Evolutionary conservation across 139 green algal genomes (phyloP).

Genomic region (Chara braunii): DNA sequence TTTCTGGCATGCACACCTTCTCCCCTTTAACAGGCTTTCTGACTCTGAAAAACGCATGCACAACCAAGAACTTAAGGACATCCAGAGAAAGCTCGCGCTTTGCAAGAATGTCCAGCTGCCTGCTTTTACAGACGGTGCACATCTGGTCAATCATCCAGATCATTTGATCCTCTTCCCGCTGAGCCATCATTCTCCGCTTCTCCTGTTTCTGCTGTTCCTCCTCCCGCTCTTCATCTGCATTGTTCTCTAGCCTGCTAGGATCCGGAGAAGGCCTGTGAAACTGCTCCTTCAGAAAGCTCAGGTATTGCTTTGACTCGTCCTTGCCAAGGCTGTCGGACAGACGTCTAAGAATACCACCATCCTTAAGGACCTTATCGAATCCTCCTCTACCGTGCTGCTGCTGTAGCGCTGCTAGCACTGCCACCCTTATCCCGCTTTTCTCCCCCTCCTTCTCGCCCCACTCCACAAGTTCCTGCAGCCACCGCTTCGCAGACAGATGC

Average conservation of each 20-base stretch:
- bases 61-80: too few species aligned
- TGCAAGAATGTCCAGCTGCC: too few species aligned
- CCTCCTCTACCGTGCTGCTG: conserved; percentile 1
- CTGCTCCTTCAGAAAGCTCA: background rate
- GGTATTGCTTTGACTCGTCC: background rate
- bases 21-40: too few species aligned
- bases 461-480: background rate
- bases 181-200: background rate
- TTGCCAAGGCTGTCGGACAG: conserved; percentile 5
- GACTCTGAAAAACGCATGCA: too few species aligned
- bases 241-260: too few species aligned
- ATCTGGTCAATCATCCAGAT: conserved; percentile 17
- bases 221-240: conserved; percentile 16
- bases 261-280: too few species aligned
- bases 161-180: conserved; percentile 2
- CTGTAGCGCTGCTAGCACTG: conserved; percentile 10
- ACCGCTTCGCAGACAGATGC: conserved; percentile 3
- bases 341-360: background rate
- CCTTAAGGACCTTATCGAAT: conserved; percentile 13
- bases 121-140: too few species aligned
- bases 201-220: conserved; percentile 13
- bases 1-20: too few species aligned
- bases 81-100: too few species aligned
- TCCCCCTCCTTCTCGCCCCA: conserved; percentile 13
- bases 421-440: background rate